phyloP scores from a whole-genome alignment of 2,329 filamentous ascomycete species.

The Colletotrichum spinosum region DNA sequence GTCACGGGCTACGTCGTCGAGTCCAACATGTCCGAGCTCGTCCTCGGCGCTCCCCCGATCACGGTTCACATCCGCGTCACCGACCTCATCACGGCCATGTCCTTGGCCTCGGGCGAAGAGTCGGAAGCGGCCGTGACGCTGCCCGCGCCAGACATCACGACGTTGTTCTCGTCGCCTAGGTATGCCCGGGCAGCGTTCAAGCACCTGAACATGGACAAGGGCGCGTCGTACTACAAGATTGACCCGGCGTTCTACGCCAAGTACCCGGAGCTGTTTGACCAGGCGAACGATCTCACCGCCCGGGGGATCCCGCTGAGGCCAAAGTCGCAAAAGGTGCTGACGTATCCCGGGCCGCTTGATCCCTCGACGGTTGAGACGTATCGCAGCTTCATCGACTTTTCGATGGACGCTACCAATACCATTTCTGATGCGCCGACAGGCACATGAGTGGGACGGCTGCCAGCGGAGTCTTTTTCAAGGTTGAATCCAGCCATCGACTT shows the following conservation, averaged over 20 bases:
- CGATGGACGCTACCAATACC: conserved; percentile 42
- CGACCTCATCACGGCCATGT: conserved; percentile 43
- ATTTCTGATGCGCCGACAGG: conserved; percentile 25
- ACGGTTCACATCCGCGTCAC: conserved; percentile 46
- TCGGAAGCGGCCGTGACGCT: conserved; percentile 28
- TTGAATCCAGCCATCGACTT: no score
- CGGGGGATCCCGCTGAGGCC: conserved; percentile 44
- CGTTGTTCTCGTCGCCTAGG: conserved; percentile 40
- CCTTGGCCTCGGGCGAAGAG: neutral
- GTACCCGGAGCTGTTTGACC: conserved; percentile 47
- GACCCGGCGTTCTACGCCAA: conserved; percentile 47
- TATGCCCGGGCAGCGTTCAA: conserved; percentile 44
- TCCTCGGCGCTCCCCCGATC: conserved; percentile 41
- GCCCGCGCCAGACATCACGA: conserved; percentile 41
- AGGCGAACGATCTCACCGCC: conserved; percentile 41
- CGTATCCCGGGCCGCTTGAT: conserved; percentile 44
- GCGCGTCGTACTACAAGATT: conserved; percentile 47
- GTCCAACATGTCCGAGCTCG: conserved; percentile 44
- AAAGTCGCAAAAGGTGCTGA: conserved; percentile 42
- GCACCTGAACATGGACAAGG: conserved; percentile 46
- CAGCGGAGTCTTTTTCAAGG: no score
- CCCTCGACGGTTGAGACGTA: conserved; percentile 45
- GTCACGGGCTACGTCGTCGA: conserved; percentile 48
- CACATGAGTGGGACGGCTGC: no score
- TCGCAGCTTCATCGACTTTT: conserved; percentile 48